A percentile compares a stretch with the other conserved stretches of the same genome.
These are phyloP conservation scores for Sporothrix pallida DNA, from an alignment of 2,329 filamentous ascomycete genomes.

Conservation along the genomic window DNA sequence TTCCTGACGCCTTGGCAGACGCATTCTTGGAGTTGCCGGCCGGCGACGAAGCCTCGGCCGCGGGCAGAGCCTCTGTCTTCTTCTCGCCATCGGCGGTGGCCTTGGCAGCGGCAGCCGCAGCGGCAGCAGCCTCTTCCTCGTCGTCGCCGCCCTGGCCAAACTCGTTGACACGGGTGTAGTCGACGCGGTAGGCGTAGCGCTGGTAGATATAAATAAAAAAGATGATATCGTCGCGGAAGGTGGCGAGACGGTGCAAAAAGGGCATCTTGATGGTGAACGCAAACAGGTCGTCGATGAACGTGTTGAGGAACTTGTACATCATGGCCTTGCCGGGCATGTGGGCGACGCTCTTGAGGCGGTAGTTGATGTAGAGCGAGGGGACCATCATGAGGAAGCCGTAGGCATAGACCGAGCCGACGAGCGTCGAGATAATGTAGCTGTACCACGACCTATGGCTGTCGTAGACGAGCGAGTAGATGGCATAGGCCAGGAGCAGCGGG, in stretches of 20 bases:
- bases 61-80: slow-evolving; percentile 44
- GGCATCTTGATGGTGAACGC: slow-evolving; percentile 99
- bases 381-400: slow-evolving; percentile 99
- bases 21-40: slow-evolving; percentile 42
- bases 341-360: slow-evolving; percentile 90
- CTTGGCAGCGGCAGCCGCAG: slow-evolving; percentile 43
- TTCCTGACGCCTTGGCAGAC: slow-evolving; percentile 50
- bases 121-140: slow-evolving; percentile 54
- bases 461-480: slow-evolving; percentile 87
- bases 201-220: slow-evolving; percentile 99
- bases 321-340: slow-evolving; percentile 97
- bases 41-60: slow-evolving; percentile 43
- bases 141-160: slow-evolving; percentile 99
- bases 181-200: slow-evolving; percentile 87
- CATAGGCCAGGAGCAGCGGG: slow-evolving; percentile 86
- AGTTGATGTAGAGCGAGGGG: slow-evolving; percentile 97
- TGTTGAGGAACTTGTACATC: slow-evolving; percentile 98
- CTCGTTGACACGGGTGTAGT: slow-evolving; percentile 92
- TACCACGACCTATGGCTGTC: slow-evolving; percentile 98
- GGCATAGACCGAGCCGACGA: slow-evolving; percentile 94
- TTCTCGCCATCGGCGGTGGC: slow-evolving; percentile 46
- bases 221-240: slow-evolving; percentile 92
- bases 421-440: slow-evolving; percentile 90
- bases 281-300: slow-evolving; percentile 98
- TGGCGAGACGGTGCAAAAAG: slow-evolving; percentile 86